Conservation (phyloP, 179 eudicot genomes). For the Silene noctiflora region DNA sequence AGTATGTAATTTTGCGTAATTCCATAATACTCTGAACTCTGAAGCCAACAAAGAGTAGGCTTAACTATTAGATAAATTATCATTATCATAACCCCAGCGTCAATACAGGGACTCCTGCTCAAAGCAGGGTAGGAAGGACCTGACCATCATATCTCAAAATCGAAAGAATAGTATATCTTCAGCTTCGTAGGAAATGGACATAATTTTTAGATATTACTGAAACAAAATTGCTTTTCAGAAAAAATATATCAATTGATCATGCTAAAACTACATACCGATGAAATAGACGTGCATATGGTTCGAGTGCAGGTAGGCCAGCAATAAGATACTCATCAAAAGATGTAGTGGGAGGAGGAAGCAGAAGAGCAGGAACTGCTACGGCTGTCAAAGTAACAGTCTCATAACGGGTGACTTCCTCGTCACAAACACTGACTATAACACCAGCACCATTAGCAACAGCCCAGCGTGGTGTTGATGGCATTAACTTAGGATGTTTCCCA, state of each 20-base stretch:
- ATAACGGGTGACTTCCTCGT: constrained; percentile 89
- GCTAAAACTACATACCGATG: constrained; percentile 53
- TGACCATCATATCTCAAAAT: no score
- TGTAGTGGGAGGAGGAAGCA: constrained; percentile 96
- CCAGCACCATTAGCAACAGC: constrained; percentile 99
- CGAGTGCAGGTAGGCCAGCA: constrained; percentile 95
- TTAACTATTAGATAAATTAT: no score
- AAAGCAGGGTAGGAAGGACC: no score
- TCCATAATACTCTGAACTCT: no score
- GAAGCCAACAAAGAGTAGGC: no score
- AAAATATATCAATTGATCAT: constrained; percentile 9
- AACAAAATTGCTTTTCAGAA: not conserved
- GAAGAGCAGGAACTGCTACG: constrained; percentile 93
- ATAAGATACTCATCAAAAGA: constrained; percentile 93
- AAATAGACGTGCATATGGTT: constrained; percentile 92
- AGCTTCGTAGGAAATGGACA: no score
- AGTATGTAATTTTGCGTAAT: no score
- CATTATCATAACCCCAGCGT: no score
- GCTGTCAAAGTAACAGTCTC: constrained; percentile 95
- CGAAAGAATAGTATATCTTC: no score
- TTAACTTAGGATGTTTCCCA: constrained; percentile 90
- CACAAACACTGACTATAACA: constrained; percentile 93
- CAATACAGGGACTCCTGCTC: no score
- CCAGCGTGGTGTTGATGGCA: constrained; percentile 95
- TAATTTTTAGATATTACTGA: constrained; percentile 3